Evolutionary conservation across 2,329 filamentous ascomycete species (phyloP).

Genomic region (Xylariaceae sp.): DNA sequence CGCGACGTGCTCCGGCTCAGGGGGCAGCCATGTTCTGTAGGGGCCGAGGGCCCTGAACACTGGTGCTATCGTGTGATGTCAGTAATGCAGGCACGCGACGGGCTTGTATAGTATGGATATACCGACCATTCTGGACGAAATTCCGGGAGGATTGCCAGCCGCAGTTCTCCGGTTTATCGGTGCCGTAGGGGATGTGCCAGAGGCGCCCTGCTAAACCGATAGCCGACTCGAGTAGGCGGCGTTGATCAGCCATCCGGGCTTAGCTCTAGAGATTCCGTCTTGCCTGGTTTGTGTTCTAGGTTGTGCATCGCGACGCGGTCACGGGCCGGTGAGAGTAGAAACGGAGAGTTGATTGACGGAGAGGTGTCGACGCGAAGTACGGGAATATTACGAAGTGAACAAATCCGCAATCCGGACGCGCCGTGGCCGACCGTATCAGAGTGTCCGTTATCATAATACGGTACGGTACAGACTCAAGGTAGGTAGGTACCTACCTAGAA

Average conservation of each 20-base stretch:
- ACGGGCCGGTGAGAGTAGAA: slow-evolving; percentile 3
- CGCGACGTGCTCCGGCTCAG: slow-evolving; percentile 6
- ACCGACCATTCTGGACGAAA: slow-evolving; percentile 24
- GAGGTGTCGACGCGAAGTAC: neutral
- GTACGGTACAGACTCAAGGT: too few relatives aligned
- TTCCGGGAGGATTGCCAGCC: slow-evolving; percentile 29
- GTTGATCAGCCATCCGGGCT: slow-evolving; percentile 31
- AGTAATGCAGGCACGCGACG: slow-evolving; percentile 5
- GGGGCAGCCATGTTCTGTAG: slow-evolving; percentile 24
- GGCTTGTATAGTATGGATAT: neutral
- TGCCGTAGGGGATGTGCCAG: slow-evolving; percentile 25
- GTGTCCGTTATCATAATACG: too few relatives aligned
- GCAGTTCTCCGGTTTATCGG: slow-evolving; percentile 26
- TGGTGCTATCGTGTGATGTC: slow-evolving; percentile 24
- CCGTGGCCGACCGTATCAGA: too few relatives aligned
- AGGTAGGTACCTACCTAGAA: too few relatives aligned
- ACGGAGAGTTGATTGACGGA: neutral
- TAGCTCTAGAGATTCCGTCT: slow-evolving; percentile 24
- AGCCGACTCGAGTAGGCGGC: slow-evolving; percentile 27
- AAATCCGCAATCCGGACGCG: too few relatives aligned
- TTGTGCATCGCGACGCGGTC: slow-evolving; percentile 27
- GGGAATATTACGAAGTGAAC: neutral
- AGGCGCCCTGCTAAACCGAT: slow-evolving; percentile 31
- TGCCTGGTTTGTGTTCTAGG: slow-evolving; percentile 17
- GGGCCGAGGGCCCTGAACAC: slow-evolving; percentile 26